These are phyloP conservation scores for Helotiales sp. DNA, from an alignment of 2,329 filamentous ascomycete genomes.

Conservation along the genomic window DNA sequence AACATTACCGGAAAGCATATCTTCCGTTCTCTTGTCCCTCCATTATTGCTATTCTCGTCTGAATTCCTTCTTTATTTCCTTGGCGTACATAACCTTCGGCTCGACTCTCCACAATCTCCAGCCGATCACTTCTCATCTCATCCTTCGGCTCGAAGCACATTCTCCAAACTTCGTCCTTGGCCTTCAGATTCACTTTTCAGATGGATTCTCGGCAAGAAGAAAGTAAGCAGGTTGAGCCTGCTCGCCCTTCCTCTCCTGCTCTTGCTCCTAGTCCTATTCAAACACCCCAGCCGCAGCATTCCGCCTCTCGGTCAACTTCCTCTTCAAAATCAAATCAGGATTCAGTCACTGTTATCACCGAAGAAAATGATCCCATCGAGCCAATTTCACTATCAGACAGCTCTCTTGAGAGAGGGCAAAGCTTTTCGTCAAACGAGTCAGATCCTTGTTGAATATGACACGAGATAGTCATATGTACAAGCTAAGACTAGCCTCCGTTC, in stretches of 20 bases:
- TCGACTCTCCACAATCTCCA: slow-evolving; percentile 5
- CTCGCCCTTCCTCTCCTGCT: not conserved
- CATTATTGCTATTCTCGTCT: not conserved
- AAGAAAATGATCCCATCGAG: not conserved
- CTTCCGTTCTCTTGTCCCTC: slow-evolving; percentile 3
- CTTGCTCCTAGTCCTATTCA: not conserved
- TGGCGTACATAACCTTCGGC: not conserved
- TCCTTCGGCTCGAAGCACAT: not conserved
- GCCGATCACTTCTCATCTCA: not conserved
- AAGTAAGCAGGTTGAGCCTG: slow-evolving; percentile 3
- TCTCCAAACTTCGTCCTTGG: not conserved
- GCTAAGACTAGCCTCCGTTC: too few relatives aligned
- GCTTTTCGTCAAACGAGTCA: not conserved
- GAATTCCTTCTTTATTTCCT: not conserved
- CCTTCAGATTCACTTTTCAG: not conserved
- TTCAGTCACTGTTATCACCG: not conserved
- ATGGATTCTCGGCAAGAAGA: slow-evolving; percentile 2
- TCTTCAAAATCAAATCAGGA: not conserved
- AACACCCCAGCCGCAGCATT: not conserved
- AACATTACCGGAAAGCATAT: slow-evolving; percentile 2
- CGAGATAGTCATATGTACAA: too few relatives aligned
- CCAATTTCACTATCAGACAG: not conserved
- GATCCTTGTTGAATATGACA: too few relatives aligned
- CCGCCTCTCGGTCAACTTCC: not conserved
- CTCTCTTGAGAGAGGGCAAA: not conserved